Percentiles rank a stretch among this genome's conserved stretches.
These are phyloP conservation scores for Tolypocladium nubicola DNA, from an alignment of 2,329 filamentous ascomycete genomes.

Conservation along the genomic window DNA sequence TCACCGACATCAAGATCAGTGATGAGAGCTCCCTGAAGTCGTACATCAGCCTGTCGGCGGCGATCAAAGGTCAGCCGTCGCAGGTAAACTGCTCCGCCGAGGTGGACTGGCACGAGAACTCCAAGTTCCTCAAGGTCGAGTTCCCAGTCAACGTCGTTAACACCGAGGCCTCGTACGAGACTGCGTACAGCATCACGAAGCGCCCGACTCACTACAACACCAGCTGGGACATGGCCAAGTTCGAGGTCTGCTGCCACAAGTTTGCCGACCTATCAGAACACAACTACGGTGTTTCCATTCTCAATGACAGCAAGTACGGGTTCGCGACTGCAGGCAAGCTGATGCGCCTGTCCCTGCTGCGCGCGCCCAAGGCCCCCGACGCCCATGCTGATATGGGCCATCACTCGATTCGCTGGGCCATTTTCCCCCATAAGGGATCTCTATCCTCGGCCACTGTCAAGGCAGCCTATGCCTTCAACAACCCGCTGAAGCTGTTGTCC, in stretches of 20 bases:
- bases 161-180: conserved; percentile 90
- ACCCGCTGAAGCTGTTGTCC: conserved; percentile 45
- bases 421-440: conserved; percentile 70
- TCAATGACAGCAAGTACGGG: conserved; percentile 94
- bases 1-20: conserved; percentile 80
- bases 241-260: conserved; percentile 92
- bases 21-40: conserved; percentile 78
- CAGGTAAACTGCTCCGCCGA: conserved; percentile 72
- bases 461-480: conserved; percentile 85
- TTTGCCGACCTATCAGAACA: conserved; percentile 85
- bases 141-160: conserved; percentile 89
- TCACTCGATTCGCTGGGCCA: conserved; percentile 81
- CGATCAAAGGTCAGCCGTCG: conserved; percentile 46
- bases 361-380: conserved; percentile 86
- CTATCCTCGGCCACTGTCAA: conserved; percentile 66
- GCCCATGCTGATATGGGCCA: conserved; percentile 88
- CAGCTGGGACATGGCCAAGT: conserved; percentile 93
- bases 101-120: conserved; percentile 94
- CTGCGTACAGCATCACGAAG: conserved; percentile 79
- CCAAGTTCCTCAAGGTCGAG: conserved; percentile 98
- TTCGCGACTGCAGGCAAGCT: conserved; percentile 82
- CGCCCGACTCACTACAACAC: conserved; percentile 98
- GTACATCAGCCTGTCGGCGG: conserved; percentile 68
- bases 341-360: conserved; percentile 80
- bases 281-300: conserved; percentile 80